Conservation (phyloP, 371 early-diverging fungal species). For the Coemansia sp. region DNA sequence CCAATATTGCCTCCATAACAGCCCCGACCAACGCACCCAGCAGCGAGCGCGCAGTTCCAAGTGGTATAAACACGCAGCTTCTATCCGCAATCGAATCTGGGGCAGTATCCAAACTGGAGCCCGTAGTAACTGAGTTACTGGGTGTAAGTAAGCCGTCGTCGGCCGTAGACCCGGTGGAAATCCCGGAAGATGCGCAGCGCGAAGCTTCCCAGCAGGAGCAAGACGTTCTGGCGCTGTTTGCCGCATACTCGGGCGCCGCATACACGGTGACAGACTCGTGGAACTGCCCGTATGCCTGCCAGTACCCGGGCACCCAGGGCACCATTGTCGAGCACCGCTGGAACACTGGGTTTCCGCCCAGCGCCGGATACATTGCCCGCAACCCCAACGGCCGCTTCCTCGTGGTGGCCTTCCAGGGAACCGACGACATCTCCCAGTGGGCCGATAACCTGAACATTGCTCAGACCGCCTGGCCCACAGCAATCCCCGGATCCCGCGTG, state of each 20-base stretch:
- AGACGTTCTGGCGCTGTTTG: constrained; percentile 22
- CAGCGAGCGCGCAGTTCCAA: not conserved
- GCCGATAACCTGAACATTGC: constrained; percentile 21
- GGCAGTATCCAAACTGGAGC: too few species aligned
- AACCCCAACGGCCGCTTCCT: constrained; percentile 25
- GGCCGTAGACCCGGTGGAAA: not conserved
- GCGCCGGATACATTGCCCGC: constrained; percentile 44
- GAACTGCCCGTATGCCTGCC: constrained; percentile 38
- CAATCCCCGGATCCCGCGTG: constrained; percentile 24
- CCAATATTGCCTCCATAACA: not conserved
- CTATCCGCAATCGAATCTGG: too few species aligned
- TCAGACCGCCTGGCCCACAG: constrained; percentile 24
- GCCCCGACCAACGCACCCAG: not conserved
- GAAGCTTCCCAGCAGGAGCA: constrained; percentile 3
- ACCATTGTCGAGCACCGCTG: constrained; percentile 38
- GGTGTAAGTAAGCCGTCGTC: not conserved
- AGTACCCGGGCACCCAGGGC: constrained; percentile 37
- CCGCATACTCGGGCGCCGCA: constrained; percentile 45
- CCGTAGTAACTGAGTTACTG: not conserved
- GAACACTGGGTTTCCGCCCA: constrained; percentile 25
- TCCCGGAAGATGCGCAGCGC: not conserved
- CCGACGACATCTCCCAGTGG: constrained; percentile 30
- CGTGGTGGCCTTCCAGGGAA: constrained; percentile 45
- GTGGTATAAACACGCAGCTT: not conserved
- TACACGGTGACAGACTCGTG: constrained; percentile 32